A percentile compares a stretch with the other conserved stretches of the same genome.
Evolutionary conservation across 306 rosid species (phyloP).

Genomic region (Quercus gilva): DNA sequence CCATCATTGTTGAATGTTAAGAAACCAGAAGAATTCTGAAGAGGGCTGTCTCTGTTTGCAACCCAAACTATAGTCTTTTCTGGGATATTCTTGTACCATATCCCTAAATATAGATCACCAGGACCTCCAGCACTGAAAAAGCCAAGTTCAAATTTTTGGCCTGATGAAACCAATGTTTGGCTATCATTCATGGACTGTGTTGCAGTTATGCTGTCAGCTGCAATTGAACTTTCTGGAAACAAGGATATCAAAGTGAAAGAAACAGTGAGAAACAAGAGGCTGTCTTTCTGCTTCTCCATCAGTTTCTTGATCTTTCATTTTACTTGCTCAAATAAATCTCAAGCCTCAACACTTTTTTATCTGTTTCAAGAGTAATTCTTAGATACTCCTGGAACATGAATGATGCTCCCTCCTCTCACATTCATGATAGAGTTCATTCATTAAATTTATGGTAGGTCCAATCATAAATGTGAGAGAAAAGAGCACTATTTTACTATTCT

Average conservation of each 20-base stretch:
- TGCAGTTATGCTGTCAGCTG: conserved; percentile 30
- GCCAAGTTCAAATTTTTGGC: conserved; percentile 44
- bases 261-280: conserved; percentile 19
- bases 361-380: not conserved
- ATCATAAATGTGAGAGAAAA: no score
- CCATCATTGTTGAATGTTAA: conserved; percentile 35
- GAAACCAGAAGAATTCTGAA: conserved; percentile 11
- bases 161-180: conserved; percentile 39
- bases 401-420: no score
- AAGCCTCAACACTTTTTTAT: not conserved
- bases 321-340: conserved; percentile 14
- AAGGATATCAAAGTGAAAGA: conserved; percentile 12
- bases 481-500: no score
- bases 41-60: conserved; percentile 46
- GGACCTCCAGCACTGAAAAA: conserved; percentile 35
- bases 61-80: conserved; percentile 38
- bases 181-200: conserved; percentile 30
- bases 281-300: conserved; percentile 32
- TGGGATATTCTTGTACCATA: conserved; percentile 43
- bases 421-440: no score
- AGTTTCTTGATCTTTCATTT: conserved; percentile 21
- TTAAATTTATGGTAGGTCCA: no score
- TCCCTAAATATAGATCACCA: conserved; percentile 37
- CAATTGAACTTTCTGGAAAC: conserved; percentile 16
- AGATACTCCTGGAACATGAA: no score